Percentiles rank a stretch among this genome's conserved stretches.
Evolutionary conservation across 495 filamentous ascomycete species (phyloP).

Genomic region (Aspergillus hancockii): DNA sequence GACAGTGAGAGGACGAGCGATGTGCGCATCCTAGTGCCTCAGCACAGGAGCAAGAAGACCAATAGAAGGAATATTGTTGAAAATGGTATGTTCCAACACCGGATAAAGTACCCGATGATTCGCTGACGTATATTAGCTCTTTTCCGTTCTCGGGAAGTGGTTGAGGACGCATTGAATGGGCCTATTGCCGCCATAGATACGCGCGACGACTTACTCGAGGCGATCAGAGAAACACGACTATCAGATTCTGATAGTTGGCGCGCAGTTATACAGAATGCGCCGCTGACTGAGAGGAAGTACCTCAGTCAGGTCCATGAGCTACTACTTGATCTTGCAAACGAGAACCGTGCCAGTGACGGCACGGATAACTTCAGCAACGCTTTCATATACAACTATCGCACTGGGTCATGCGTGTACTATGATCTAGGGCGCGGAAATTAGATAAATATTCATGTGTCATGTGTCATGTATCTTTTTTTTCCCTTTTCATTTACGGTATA

Average conservation of each 20-base stretch:
- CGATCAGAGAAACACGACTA: slow-evolving; percentile 72
- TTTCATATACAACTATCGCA: slow-evolving; percentile 82
- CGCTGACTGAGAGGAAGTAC: slow-evolving; percentile 79
- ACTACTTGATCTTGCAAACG: slow-evolving; percentile 60
- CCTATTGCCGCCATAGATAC: slow-evolving; percentile 89
- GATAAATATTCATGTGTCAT: slow-evolving; percentile 24
- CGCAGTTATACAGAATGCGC: slow-evolving; percentile 73
- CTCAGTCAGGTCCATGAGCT: slow-evolving; percentile 83
- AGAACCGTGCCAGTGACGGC: slow-evolving; percentile 41
- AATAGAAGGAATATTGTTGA: slow-evolving; percentile 85
- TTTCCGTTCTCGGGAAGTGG: slow-evolving; percentile 58
- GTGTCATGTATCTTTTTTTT: slow-evolving; percentile 6
- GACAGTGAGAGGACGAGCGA: slow-evolving; percentile 59
- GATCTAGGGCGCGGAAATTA: slow-evolving; percentile 53
- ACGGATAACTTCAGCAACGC: slow-evolving; percentile 59
- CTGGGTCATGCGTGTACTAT: slow-evolving; percentile 73
- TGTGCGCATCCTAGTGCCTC: slow-evolving; percentile 78
- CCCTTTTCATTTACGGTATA: not conserved
- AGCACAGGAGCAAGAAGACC: slow-evolving; percentile 85
- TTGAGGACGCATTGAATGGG: slow-evolving; percentile 66
- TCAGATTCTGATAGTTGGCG: slow-evolving; percentile 87
- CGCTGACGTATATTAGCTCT: slow-evolving; percentile 51
- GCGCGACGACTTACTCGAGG: slow-evolving; percentile 79
- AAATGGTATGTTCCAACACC: slow-evolving; percentile 48
- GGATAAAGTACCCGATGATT: not conserved